Evolutionary conservation across 163 green algal species (phyloP).

Genomic region (Scenedesmus sp.): DNA sequence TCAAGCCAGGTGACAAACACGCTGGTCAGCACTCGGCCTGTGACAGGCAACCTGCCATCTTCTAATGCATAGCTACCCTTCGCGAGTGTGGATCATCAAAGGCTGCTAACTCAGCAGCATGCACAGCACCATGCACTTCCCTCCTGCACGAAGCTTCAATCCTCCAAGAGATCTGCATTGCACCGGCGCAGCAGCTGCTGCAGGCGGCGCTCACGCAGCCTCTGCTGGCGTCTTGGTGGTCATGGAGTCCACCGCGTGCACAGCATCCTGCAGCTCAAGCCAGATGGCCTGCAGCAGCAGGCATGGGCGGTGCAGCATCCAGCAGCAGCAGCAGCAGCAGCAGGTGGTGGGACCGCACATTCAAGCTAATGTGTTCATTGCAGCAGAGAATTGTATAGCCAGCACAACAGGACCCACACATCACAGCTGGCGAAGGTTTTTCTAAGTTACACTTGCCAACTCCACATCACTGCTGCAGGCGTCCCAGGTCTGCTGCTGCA

Average conservation of each 20-base stretch:
- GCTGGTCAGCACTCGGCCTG: not conserved
- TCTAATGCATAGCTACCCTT: not conserved
- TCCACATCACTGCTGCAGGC: too few species aligned
- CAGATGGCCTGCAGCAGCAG: constrained; percentile 90
- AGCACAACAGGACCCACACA: too few species aligned
- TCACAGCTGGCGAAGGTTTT: too few species aligned
- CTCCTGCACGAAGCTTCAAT: not conserved
- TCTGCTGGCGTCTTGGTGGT: constrained; percentile 90
- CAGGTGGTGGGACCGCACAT: not conserved
- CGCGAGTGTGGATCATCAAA: not conserved
- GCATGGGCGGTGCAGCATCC: too few species aligned
- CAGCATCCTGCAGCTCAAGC: constrained; percentile 94
- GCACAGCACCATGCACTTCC: not conserved
- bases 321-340: not conserved
- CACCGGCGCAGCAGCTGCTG: not conserved
- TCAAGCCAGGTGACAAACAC: too few species aligned
- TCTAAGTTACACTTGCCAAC: too few species aligned
- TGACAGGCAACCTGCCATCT: too few species aligned
- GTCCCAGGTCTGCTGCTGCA: too few species aligned
- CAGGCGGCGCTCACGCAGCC: constrained; percentile 10
- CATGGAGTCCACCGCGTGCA: constrained; percentile 97
- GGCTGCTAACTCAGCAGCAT: constrained; percentile 5
- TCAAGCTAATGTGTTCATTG: too few species aligned
- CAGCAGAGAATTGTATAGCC: too few species aligned
- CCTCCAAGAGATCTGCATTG: too few species aligned